Conservation (phyloP, 1,139 yeast species). For the Lipomyces yarrowii region DNA sequence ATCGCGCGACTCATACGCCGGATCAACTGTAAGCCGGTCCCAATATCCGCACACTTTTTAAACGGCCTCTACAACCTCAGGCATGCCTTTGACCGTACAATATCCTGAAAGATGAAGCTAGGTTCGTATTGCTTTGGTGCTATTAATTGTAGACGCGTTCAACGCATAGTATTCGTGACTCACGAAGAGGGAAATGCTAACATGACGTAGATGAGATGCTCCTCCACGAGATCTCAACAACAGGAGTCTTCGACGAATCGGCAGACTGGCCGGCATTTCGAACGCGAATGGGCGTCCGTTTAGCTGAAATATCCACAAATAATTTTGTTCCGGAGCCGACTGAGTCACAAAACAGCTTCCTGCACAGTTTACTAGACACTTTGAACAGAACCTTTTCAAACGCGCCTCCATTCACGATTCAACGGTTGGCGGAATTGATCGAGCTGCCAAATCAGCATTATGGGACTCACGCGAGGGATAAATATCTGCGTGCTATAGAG, state of each 20-base stretch:
- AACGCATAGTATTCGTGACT: neutral
- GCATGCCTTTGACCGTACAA: neutral
- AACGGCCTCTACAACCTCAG: neutral
- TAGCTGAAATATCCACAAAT: neutral
- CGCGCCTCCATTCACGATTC: conserved; percentile 59
- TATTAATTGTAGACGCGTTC: neutral
- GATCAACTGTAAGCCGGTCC: neutral
- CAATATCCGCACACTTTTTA: neutral
- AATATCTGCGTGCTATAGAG: conserved; percentile 46
- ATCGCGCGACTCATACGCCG: neutral
- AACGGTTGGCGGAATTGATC: conserved; percentile 58
- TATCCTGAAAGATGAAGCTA: conserved; percentile 8
- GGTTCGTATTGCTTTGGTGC: conserved; percentile 1
- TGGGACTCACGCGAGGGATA: conserved; percentile 43
- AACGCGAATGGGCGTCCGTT: neutral
- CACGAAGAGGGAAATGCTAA: neutral
- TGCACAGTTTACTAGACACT: neutral
- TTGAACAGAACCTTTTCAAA: neutral
- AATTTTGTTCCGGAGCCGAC: neutral
- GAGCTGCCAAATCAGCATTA: conserved; percentile 48
- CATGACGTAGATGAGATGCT: conserved; percentile 10
- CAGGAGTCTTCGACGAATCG: conserved; percentile 16
- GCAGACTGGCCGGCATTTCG: conserved; percentile 17
- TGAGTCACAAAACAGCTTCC: neutral
- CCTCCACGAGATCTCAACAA: conserved; percentile 17